phyloP scores from a whole-genome alignment of 768 basidiomycete species.

The Leccinum disarticulatum region DNA sequence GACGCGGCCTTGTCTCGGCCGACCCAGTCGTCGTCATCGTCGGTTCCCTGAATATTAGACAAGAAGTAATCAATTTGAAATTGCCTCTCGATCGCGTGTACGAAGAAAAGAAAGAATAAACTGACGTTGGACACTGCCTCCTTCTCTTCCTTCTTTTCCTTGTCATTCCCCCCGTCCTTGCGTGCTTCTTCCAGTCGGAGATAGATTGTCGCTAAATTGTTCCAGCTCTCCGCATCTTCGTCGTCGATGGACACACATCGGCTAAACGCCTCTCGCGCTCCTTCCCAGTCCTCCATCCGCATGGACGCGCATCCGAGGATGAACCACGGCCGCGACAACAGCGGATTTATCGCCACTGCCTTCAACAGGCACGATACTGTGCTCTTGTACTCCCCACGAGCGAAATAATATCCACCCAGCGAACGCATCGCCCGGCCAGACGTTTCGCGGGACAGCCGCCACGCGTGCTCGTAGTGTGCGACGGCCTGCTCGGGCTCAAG shows the following conservation, averaged over 20 bases:
- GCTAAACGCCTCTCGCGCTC: conserved; percentile 78
- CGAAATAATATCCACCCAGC: conserved; percentile 81
- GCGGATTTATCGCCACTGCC: conserved; percentile 87
- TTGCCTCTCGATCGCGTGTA: neutral
- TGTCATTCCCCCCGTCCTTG: conserved; percentile 14
- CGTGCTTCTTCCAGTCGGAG: conserved; percentile 65
- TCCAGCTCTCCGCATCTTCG: conserved; percentile 98
- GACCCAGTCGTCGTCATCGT: neutral
- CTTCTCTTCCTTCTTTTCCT: conserved; percentile 31
- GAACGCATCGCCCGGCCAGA: conserved; percentile 92
- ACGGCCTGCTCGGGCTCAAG: conserved; percentile 71
- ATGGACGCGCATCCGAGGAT: conserved; percentile 91
- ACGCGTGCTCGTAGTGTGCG: conserved; percentile 79
- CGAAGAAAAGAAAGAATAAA: neutral
- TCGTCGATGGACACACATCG: conserved; percentile 90
- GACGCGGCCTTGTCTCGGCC: conserved; percentile 40
- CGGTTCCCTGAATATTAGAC: conserved; percentile 17
- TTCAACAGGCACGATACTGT: conserved; percentile 66
- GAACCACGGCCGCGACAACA: conserved; percentile 90
- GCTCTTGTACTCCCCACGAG: conserved; percentile 57
- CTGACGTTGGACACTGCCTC: conserved; percentile 21
- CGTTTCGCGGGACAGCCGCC: conserved; percentile 75
- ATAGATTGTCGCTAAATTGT: conserved; percentile 93
- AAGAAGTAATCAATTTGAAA: neutral
- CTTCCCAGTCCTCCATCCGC: conserved; percentile 80